Base-by-base conservation (phyloP, 345 rosid genomes). In the Eucalyptus sp. region DNA sequence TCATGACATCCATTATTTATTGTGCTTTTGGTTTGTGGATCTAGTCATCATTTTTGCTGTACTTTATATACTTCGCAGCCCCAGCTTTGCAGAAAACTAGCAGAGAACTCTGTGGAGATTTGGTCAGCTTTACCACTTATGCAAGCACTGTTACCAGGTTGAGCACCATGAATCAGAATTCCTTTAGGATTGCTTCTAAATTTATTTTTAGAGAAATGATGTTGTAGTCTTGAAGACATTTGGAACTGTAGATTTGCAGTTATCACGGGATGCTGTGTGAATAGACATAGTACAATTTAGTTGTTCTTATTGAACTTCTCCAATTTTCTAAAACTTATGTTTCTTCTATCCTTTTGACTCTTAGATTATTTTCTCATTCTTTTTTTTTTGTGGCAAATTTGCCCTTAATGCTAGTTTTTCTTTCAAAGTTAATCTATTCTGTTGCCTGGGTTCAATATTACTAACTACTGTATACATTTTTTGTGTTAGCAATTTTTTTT, bases 91-190 rank as follows among this genome's bases (percentile, higher is more conserved):
- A 89, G 91, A 93, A 95, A 94, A 92, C 92, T 96, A 91, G 94
- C 96, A 9, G 95, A 94, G 80, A 94, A 91, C 89, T 71, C 91
- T 49, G 90, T 94, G 66, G 95, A 95, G 89, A 92, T 96, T 87
- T 95, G 97, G 96, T 92, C 95, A 90, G 96, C 95, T 86, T 92
- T 96, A 90, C 98, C 98, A 22, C 95, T 96, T 50, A 93, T 95
- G 86, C 98, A 95, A 93, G 97, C 96, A 54, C 90, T 96, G 89
- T 92, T 96, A 88, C 97, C 97, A 94, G 98, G 98, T 89, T 11
- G 15, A 76, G 48, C 83, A 76, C 14, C 13, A 6, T 76, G 27
- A 76, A 76, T 76, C 48, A 10, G 48, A 76, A 76, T 76, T 76
- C 27, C 83, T 76, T 18, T 20, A 18, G 48, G 83, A 76, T 76